Evolutionary conservation across 2,329 filamentous ascomycete genomes (phyloP).

Genomic region (Exophiala spinifera): DNA sequence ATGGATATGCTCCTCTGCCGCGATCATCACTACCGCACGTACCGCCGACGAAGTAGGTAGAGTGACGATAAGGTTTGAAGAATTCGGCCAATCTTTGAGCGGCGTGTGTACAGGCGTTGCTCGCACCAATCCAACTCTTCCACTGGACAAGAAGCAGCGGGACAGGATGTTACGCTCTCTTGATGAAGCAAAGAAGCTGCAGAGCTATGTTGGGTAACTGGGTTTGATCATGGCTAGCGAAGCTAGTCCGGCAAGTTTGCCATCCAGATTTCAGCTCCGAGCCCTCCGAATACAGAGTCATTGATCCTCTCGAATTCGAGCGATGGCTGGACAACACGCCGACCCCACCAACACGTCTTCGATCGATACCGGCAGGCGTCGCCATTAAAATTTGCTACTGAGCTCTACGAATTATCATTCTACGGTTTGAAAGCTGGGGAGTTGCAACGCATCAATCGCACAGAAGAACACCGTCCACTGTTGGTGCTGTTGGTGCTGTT

Average conservation of each 20-base stretch:
- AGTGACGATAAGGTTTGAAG: neutral
- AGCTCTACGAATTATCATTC: neutral
- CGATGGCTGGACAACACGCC: neutral
- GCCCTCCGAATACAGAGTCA: neutral
- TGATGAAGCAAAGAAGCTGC: neutral
- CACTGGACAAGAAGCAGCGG: neutral
- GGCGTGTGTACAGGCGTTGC: conserved; percentile 4
- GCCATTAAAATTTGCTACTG: neutral
- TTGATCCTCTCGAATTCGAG: conserved; percentile 4
- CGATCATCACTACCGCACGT: neutral
- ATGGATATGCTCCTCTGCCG: conserved; percentile 8
- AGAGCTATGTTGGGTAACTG: too few species aligned
- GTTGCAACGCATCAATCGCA: conserved; percentile 5
- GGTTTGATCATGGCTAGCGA: neutral
- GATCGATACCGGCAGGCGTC: neutral
- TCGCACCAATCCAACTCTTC: neutral
- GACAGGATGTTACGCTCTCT: conserved; percentile 1
- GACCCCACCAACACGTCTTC: neutral
- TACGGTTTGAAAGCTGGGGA: neutral
- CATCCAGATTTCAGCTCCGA: conserved; percentile 1
- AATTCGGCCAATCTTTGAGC: conserved; percentile 2
- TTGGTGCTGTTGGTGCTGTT: conserved; percentile 1
- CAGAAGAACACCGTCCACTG: conserved; percentile 8
- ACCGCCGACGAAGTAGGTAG: conserved; percentile 5
- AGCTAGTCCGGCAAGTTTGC: neutral